A percentile compares a stretch with the other conserved stretches of the same genome.
phyloP scores from a whole-genome alignment of 2,329 filamentous ascomycete species.

The Alternaria sp. region DNA sequence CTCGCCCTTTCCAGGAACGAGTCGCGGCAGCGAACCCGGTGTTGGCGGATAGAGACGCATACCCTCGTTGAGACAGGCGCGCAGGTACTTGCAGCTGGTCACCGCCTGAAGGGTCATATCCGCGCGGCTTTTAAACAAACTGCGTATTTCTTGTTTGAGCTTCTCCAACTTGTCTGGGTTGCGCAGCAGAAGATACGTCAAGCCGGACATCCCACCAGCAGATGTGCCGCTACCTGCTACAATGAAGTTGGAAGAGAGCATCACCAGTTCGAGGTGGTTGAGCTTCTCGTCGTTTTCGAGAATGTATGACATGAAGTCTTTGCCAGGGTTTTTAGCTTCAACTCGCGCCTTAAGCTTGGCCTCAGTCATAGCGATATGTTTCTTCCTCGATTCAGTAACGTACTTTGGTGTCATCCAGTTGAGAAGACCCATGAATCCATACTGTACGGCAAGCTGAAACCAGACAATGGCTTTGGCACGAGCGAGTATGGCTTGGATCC shows the following conservation, averaged over 20 bases:
- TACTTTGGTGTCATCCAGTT: constrained; percentile 12
- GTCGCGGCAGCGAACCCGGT: constrained; percentile 21
- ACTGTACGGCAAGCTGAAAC: constrained; percentile 18
- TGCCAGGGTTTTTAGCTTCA: constrained; percentile 12
- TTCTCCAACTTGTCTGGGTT: constrained; percentile 21
- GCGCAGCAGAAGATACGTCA: constrained; percentile 15
- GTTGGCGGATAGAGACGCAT: constrained; percentile 29
- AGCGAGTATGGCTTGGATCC: constrained; percentile 14
- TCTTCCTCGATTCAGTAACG: constrained; percentile 15
- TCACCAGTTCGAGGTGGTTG: constrained; percentile 15
- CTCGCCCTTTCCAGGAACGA: constrained; percentile 26
- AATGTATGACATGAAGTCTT: constrained; percentile 18
- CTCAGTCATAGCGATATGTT: constrained; percentile 16
- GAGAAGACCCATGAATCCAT: constrained; percentile 11
- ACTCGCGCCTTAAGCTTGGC: constrained; percentile 12
- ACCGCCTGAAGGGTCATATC: constrained; percentile 22
- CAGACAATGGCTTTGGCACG: constrained; percentile 16
- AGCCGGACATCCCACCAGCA: constrained; percentile 14
- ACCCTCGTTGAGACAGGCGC: constrained; percentile 26
- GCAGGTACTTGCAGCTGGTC: constrained; percentile 20
- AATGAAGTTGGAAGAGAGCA: constrained; percentile 18
- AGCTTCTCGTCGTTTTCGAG: constrained; percentile 17
- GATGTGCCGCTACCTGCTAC: constrained; percentile 46
- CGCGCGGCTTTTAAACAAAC: constrained; percentile 5
- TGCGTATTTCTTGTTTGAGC: constrained; percentile 22